Percentiles rank a stretch among this genome's conserved stretches.
Conservation (phyloP, 1,284 basidiomycete genomes). For the Erythrobasidium hasegawianum region DNA sequence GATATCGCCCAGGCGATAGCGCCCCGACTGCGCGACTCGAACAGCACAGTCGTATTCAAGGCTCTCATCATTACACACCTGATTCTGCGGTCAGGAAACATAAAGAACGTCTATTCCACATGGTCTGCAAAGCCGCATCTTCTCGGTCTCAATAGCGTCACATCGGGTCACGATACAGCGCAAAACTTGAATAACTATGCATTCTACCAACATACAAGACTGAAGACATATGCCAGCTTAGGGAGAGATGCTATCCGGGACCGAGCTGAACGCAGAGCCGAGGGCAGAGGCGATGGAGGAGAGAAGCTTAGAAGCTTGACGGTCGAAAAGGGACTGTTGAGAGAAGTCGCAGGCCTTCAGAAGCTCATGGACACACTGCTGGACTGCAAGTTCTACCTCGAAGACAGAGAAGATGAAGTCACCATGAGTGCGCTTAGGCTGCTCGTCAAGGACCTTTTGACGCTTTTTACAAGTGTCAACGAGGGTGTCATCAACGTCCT, state of each 20-base stretch:
- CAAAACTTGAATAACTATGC: constrained; percentile 85
- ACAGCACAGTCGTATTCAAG: constrained; percentile 91
- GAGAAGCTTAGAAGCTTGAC: constrained; percentile 79
- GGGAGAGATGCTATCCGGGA: constrained; percentile 89
- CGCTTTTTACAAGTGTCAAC: constrained; percentile 93
- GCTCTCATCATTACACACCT: constrained; percentile 90
- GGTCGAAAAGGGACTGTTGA: constrained; percentile 89
- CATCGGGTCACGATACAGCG: constrained; percentile 74
- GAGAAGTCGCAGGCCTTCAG: constrained; percentile 89
- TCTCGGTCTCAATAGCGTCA: constrained; percentile 72
- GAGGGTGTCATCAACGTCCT: constrained; percentile 97
- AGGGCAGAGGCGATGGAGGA: constrained; percentile 38
- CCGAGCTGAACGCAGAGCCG: constrained; percentile 62
- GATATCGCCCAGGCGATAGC: constrained; percentile 86
- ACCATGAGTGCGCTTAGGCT: constrained; percentile 84
- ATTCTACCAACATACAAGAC: constrained; percentile 80
- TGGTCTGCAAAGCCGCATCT: constrained; percentile 69
- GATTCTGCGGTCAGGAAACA: constrained; percentile 88
- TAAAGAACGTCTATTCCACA: constrained; percentile 81
- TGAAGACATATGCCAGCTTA: constrained; percentile 82
- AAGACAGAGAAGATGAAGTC: constrained; percentile 81
- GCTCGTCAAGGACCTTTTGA: constrained; percentile 91
- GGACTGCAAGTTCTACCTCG: constrained; percentile 90
- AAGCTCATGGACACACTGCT: constrained; percentile 79
- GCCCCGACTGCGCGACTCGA: constrained; percentile 79